Evolutionary conservation across 306 rosid genomes (phyloP).

Genomic region (Corylus americana): DNA sequence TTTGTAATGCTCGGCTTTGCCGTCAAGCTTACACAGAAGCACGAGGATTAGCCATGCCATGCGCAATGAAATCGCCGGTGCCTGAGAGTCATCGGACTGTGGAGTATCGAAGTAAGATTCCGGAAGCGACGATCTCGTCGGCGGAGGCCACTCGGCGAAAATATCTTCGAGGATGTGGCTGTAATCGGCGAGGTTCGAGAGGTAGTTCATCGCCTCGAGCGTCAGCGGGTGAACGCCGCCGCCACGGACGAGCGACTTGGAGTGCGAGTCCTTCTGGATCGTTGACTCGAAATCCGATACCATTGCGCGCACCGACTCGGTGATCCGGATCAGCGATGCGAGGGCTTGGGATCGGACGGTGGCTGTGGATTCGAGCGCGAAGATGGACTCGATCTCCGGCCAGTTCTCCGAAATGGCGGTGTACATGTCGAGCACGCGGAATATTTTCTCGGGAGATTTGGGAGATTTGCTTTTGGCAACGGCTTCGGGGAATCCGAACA

Average conservation of each 20-base stretch:
- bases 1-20: constrained; percentile 53
- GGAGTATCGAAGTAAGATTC: constrained; percentile 45
- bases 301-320: constrained; percentile 37
- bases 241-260: constrained; percentile 28
- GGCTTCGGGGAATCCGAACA: constrained; percentile 62
- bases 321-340: constrained; percentile 36
- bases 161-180: constrained; percentile 48
- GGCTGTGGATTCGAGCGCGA: constrained; percentile 48
- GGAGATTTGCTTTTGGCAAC: constrained; percentile 37
- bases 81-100: constrained; percentile 22
- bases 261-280: constrained; percentile 47
- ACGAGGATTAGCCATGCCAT: constrained; percentile 59
- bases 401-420: constrained; percentile 30
- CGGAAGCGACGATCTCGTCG: constrained; percentile 26
- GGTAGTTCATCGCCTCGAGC: constrained; percentile 40
- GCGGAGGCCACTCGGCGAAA: constrained; percentile 41
- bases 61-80: constrained; percentile 26
- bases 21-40: constrained; percentile 70
- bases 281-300: constrained; percentile 47
- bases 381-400: constrained; percentile 67
- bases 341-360: constrained; percentile 40
- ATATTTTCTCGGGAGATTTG: constrained; percentile 56
- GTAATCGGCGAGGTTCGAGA: constrained; percentile 61
- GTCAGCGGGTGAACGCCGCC: constrained; percentile 58
- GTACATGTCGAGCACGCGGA: constrained; percentile 66